Base-by-base conservation (phyloP, 768 basidiomycete genomes). In the Suillus luteus region DNA sequence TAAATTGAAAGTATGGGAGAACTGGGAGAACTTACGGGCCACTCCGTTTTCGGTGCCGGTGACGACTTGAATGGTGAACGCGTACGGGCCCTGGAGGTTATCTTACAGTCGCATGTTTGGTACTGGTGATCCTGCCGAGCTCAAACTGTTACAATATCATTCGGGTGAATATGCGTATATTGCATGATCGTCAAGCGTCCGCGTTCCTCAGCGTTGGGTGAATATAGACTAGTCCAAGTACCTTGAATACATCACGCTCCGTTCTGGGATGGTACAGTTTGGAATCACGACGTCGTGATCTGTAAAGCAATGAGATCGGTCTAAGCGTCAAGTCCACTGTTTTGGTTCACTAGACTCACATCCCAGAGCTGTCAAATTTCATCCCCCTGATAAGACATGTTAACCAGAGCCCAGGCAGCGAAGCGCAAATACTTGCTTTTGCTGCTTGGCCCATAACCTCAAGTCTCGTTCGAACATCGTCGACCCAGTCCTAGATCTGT, bases 401-500 rank as follows among this genome's bases (percentile, higher is more conserved):
- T 61, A 43, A 65, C 33, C 19, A 49, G 15, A 37, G 41, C 19
- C 19, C 5, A 37, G 14, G 27, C 43, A 12, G 17, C 38, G 27
- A 37, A 48, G 43, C 17, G 24, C 9, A 0, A 9, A 46, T n/a
- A 63, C 79, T 35, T 67, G 87, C 89, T 76, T 84, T 67, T 79
- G 73, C 49, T 81, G 75, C 70, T 91, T 91, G 2, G 90, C 89
- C 84, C 87, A 91, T 15, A 85, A 76, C 65, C 92, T 82, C 58
- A 97, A 73, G 75, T 96, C 95, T 33, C 93, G 80, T 74, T 96
- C 86, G 72, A 97, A 96, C 87, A 93, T 90, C 65, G 85, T 93
- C 5, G 91, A 95, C 1, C 95, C 95, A 6, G 89, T 90, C 91
- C 91, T 92, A 64, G 24, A 61, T 40, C 31, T 43, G 6, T 15